These are phyloP conservation scores for Aspergillus sp. DNA, from an alignment of 2,329 filamentous ascomycete species.

Conservation along the genomic window DNA sequence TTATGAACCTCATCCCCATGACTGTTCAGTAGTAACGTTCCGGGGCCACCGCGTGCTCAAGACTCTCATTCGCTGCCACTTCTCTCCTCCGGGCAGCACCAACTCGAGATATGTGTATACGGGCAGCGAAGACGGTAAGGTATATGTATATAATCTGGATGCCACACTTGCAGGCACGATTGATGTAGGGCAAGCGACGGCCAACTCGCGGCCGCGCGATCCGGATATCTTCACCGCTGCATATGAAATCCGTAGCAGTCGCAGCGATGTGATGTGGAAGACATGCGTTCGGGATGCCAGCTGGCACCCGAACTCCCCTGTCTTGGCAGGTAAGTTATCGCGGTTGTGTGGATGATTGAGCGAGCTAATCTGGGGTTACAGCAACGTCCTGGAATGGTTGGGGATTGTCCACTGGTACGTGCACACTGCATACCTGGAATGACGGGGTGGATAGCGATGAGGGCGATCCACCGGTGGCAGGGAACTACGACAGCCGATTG, in stretches of 20 bases:
- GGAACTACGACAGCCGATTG: constrained; percentile 63
- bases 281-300: constrained; percentile 85
- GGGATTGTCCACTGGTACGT: constrained; percentile 71
- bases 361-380: constrained; percentile 33
- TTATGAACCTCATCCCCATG: constrained; percentile 70
- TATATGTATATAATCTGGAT: constrained; percentile 92
- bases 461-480: constrained; percentile 60
- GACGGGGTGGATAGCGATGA: constrained; percentile 66
- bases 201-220: constrained; percentile 59
- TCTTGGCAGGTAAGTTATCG: constrained; percentile 64
- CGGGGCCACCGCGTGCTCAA: constrained; percentile 84
- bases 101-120: constrained; percentile 92
- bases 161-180: constrained; percentile 77
- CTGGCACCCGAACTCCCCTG: constrained; percentile 84
- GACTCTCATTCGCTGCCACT: constrained; percentile 92
- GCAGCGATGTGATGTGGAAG: constrained; percentile 64
- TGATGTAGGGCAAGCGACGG: constrained; percentile 73
- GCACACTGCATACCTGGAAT: constrained; percentile 76
- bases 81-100: constrained; percentile 81
- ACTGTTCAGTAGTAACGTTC: constrained; percentile 93
- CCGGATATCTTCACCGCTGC: constrained; percentile 57
- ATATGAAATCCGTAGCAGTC: constrained; percentile 55
- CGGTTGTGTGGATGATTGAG: not conserved
- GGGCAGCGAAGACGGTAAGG: constrained; percentile 83
- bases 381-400: constrained; percentile 83